Evolutionary conservation across 2,329 filamentous ascomycete species (phyloP).

Genomic region (Cryphonectria nitschkei): DNA sequence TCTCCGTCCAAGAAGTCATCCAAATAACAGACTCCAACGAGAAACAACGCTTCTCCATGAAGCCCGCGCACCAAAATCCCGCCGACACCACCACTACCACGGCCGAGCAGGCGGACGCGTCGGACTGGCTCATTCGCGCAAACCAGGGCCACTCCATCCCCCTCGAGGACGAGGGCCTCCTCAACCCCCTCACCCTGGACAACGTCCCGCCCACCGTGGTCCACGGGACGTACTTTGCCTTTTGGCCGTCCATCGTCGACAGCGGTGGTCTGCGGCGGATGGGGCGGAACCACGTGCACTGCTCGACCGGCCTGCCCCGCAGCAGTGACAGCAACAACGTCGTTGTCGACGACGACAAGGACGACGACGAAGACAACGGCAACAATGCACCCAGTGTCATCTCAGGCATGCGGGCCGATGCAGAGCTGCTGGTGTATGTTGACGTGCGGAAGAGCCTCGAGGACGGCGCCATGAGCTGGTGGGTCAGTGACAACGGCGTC

Average conservation of each 20-base stretch:
- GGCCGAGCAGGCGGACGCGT: conserved; percentile 48
- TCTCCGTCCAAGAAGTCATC: conserved; percentile 73
- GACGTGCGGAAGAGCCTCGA: conserved; percentile 69
- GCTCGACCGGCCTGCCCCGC: conserved; percentile 72
- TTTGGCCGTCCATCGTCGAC: conserved; percentile 75
- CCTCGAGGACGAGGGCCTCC: conserved; percentile 69
- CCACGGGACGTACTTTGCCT: conserved; percentile 86
- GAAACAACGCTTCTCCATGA: conserved; percentile 88
- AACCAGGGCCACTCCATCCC: conserved; percentile 93
- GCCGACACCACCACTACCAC: conserved; percentile 31
- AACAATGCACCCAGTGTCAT: background rate
- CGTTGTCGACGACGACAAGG: background rate
- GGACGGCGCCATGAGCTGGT: conserved; percentile 69
- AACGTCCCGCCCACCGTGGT: conserved; percentile 71
- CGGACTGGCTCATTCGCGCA: conserved; percentile 84
- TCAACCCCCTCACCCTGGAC: conserved; percentile 67
- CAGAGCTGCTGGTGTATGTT: conserved; percentile 78
- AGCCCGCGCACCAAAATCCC: conserved; percentile 44
- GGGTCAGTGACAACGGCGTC: conserved; percentile 78
- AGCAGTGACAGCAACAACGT: conserved; percentile 32
- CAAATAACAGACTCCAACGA: conserved; percentile 72
- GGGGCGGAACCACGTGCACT: conserved; percentile 88
- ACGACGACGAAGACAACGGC: background rate
- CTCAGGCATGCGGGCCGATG: conserved; percentile 74
- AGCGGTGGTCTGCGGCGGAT: conserved; percentile 80